These are phyloP conservation scores for Metschnikowia arizonensis DNA, from an alignment of 805 yeast genomes.

Conservation along the genomic window DNA sequence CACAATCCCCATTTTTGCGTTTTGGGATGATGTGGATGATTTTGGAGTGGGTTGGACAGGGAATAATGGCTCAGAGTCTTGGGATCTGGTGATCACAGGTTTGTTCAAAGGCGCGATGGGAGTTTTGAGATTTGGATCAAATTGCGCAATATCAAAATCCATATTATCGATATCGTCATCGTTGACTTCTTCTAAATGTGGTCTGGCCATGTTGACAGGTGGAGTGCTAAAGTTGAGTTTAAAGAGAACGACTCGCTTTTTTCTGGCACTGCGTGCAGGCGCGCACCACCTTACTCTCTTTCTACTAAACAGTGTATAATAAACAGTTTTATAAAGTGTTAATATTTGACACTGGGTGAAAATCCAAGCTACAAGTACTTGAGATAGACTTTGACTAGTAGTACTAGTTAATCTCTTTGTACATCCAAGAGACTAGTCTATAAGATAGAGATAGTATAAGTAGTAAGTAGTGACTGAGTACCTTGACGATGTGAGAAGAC, in stretches of 20 bases:
- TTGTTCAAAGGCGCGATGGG: constrained; percentile 65
- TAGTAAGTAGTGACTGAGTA: too few species aligned
- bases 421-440: too few species aligned
- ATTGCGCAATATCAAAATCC: constrained; percentile 92
- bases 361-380: too few species aligned
- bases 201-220: constrained; percentile 41
- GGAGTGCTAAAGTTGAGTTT: neutral
- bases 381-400: too few species aligned
- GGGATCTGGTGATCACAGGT: constrained; percentile 59
- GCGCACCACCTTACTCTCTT: neutral
- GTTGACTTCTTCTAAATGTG: constrained; percentile 71
- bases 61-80: constrained; percentile 37
- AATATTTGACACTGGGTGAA: too few species aligned
- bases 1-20: constrained; percentile 10
- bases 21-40: neutral
- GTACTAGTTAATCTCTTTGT: too few species aligned
- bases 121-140: constrained; percentile 63
- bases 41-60: neutral
- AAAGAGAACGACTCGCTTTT: constrained; percentile 3
- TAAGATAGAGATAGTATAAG: too few species aligned
- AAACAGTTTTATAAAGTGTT: too few species aligned
- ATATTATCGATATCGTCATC: constrained; percentile 84
- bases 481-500: too few species aligned
- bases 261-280: constrained; percentile 3
- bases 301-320: too few species aligned